Conservation (phyloP, 257 asterid species). For the Pogostemon cablin region DNA sequence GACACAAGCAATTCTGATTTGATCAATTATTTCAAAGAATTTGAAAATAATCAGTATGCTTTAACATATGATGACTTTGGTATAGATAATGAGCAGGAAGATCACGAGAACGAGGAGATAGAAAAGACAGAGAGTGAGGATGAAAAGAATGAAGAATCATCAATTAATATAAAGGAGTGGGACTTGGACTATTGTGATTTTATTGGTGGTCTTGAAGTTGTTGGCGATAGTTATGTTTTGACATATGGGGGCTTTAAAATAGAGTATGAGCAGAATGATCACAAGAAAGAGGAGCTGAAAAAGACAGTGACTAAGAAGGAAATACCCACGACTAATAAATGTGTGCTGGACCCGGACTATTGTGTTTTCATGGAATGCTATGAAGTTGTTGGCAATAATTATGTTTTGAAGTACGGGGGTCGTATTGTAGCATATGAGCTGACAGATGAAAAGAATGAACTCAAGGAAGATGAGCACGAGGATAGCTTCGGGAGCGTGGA, state of each 20-base stretch:
- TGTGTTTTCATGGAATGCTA: too few species aligned
- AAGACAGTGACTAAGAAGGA: too few species aligned
- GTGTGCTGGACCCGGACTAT: too few species aligned
- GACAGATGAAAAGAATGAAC: conserved; percentile 4
- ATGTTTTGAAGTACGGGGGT: neutral
- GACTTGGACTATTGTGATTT: neutral
- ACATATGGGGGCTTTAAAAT: neutral
- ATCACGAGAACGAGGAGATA: neutral
- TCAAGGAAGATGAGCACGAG: conserved; percentile 5
- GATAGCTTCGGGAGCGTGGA: conserved; percentile 15
- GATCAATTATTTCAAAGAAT: too few species aligned
- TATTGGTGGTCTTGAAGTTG: neutral
- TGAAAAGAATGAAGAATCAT: too few species aligned
- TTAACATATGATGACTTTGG: too few species aligned
- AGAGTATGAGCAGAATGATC: neutral
- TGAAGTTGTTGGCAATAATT: too few species aligned
- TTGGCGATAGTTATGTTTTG: neutral
- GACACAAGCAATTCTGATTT: too few species aligned
- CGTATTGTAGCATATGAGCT: conserved; percentile 7
- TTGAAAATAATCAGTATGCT: too few species aligned
- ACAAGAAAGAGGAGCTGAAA: too few species aligned
- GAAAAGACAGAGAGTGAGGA: too few species aligned
- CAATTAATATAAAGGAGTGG: neutral
- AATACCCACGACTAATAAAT: too few species aligned
- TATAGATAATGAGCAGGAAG: neutral